These are phyloP conservation scores for Ogataea philodendri DNA, from an alignment of 805 yeast species.

Conservation along the genomic window DNA sequence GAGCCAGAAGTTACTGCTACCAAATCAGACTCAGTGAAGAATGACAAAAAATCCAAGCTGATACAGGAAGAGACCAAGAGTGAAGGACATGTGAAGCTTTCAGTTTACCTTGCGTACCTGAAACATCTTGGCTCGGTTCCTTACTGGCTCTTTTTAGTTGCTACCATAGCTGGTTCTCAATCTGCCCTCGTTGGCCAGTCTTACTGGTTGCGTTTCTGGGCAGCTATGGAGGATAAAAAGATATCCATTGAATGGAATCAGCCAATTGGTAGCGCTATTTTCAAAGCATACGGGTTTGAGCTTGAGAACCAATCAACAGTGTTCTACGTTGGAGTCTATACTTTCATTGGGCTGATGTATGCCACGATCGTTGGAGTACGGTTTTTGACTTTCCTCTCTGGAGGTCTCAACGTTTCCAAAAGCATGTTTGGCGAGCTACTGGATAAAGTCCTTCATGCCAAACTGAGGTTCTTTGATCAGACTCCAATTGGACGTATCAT, in stretches of 20 bases:
- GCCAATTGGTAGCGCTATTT: no score
- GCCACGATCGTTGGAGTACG: conserved; percentile 57
- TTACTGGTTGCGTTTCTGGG: conserved; percentile 91
- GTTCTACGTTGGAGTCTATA: conserved; percentile 69
- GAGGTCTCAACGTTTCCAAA: conserved; percentile 79
- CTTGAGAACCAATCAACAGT: conserved; percentile 48
- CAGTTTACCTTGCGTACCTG: conserved; percentile 72
- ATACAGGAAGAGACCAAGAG: conserved; percentile 82
- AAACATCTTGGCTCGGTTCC: conserved; percentile 64
- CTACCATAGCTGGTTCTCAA: conserved; percentile 57
- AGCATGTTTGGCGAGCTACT: conserved; percentile 67
- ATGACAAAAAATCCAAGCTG: conserved; percentile 42
- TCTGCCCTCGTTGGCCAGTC: conserved; percentile 65
- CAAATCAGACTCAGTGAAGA: no score
- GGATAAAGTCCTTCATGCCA: conserved; percentile 69
- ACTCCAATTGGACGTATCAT: conserved; percentile 96
- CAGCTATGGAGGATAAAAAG: conserved; percentile 44
- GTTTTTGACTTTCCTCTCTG: conserved; percentile 53
- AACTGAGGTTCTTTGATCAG: conserved; percentile 85
- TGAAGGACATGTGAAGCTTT: conserved; percentile 74
- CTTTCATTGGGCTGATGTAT: conserved; percentile 62
- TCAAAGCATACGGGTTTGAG: no score
- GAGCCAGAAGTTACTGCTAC: no score
- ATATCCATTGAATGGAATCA: no score
- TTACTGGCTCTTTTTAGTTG: conserved; percentile 48